phyloP scores from a whole-genome alignment of 2,329 filamentous ascomycete species.

The Penicillium crustosum region DNA sequence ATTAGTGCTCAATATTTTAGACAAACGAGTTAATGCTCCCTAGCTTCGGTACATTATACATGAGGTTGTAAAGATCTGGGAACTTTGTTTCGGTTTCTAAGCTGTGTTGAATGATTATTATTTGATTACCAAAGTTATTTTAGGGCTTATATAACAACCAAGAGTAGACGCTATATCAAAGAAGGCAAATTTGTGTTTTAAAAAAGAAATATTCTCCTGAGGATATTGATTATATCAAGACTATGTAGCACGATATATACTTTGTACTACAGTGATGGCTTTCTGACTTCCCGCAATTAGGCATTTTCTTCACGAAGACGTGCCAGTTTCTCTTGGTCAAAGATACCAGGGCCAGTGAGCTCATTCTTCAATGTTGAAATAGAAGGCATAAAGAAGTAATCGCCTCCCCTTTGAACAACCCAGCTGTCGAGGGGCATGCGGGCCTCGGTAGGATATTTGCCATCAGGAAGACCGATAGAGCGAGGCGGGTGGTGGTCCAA shows the following conservation, averaged over 20 bases:
- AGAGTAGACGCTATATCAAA: neutral
- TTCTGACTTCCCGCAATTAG: neutral
- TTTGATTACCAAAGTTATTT: neutral
- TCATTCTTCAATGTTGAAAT: slow-evolving; percentile 27
- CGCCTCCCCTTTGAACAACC: slow-evolving; percentile 46
- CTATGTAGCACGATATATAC: too few relatives aligned
- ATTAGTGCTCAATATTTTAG: too few relatives aligned
- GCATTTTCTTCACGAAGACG: neutral
- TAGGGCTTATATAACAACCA: neutral
- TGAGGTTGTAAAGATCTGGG: neutral
- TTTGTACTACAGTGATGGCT: neutral
- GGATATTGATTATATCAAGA: neutral
- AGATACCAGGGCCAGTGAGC: slow-evolving; percentile 4
- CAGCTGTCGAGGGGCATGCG: slow-evolving; percentile 34
- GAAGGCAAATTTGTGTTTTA: neutral
- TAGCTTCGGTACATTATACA: too few relatives aligned
- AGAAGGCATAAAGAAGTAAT: slow-evolving; percentile 51
- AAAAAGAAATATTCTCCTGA: too few relatives aligned
- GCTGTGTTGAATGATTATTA: neutral
- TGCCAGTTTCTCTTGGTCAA: neutral
- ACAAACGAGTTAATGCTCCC: too few relatives aligned
- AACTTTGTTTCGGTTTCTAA: neutral
- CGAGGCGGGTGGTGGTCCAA: slow-evolving; percentile 15
- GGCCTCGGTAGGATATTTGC: slow-evolving; percentile 10
- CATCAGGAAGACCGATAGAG: slow-evolving; percentile 20